Evolutionary conservation across 768 basidiomycete genomes (phyloP).

Genomic region (Leccinum rimulosum): DNA sequence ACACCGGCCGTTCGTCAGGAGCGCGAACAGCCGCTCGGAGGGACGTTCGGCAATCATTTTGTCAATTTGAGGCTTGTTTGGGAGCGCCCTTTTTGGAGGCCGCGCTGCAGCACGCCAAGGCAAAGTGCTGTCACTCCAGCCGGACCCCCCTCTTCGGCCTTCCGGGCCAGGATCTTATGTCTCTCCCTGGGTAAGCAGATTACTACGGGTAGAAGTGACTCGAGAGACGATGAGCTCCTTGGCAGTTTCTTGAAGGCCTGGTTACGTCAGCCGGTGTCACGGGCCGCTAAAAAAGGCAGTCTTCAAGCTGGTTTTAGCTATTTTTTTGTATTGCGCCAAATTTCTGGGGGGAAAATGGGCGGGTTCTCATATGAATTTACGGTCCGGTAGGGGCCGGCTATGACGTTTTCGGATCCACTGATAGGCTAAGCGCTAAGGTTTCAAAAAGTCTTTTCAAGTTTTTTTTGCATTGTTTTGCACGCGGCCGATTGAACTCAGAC

Average conservation of each 20-base stretch:
- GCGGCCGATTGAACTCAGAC: background rate
- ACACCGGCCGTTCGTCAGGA: background rate
- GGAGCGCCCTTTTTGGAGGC: too few relatives aligned
- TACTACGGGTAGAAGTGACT: background rate
- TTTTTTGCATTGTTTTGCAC: background rate
- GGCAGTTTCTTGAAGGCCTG: background rate
- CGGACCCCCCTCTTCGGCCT: background rate
- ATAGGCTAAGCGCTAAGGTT: background rate
- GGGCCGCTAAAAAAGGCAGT: background rate
- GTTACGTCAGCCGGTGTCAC: background rate
- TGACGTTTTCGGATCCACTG: background rate
- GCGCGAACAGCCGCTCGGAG: background rate
- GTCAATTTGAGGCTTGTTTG: background rate
- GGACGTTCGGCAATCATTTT: background rate
- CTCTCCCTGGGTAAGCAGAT: background rate
- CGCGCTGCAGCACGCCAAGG: background rate
- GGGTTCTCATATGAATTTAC: background rate
- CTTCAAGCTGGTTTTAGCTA: background rate
- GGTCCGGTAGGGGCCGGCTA: background rate
- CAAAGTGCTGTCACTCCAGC: background rate
- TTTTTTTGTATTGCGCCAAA: too few relatives aligned
- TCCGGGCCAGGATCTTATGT: background rate
- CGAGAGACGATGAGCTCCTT: background rate
- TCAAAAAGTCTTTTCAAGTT: background rate
- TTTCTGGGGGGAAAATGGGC: background rate